phyloP scores from a whole-genome alignment of 2,329 filamentous ascomycete genomes.

The Hymenoscyphus linearis region DNA sequence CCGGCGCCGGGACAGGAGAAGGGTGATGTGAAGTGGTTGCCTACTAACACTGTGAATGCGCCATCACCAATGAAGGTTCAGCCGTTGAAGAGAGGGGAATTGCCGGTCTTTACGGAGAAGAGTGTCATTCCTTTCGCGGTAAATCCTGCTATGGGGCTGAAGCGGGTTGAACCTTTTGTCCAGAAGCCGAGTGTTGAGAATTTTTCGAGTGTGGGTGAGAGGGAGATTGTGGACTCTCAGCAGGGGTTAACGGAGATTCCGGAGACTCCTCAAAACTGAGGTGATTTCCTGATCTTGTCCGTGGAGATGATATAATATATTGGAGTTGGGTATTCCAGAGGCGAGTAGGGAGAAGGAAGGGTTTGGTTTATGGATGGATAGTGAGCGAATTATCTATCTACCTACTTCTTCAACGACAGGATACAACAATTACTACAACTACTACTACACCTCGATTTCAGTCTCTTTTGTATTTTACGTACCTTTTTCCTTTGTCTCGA shows the following conservation, averaged over 20 bases:
- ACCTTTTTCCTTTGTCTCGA: too few species aligned
- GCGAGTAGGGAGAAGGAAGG: too few species aligned
- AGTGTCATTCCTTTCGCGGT: slow-evolving; percentile 29
- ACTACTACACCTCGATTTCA: too few species aligned
- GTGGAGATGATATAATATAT: too few species aligned
- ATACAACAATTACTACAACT: too few species aligned
- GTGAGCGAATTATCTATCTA: too few species aligned
- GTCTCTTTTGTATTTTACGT: too few species aligned
- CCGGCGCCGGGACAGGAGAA: slow-evolving; percentile 31
- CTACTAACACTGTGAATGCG: slow-evolving; percentile 38
- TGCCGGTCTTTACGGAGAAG: slow-evolving; percentile 31
- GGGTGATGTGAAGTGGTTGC: slow-evolving; percentile 38
- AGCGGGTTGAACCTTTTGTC: neutral
- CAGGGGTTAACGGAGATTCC: slow-evolving; percentile 33
- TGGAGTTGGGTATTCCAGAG: too few species aligned
- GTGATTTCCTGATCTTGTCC: neutral
- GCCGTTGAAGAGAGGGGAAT: slow-evolving; percentile 23
- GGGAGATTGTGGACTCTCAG: slow-evolving; percentile 1
- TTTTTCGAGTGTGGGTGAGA: too few species aligned
- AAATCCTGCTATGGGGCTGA: slow-evolving; percentile 7
- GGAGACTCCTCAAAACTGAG: slow-evolving; percentile 30
- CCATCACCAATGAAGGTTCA: slow-evolving; percentile 21
- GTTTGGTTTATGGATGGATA: too few species aligned
- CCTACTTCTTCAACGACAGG: too few species aligned
- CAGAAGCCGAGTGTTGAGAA: too few species aligned